These are phyloP conservation scores for Blepharisma japonicum DNA, from an alignment of 73 alveolate genomes.

Conservation along the genomic window DNA sequence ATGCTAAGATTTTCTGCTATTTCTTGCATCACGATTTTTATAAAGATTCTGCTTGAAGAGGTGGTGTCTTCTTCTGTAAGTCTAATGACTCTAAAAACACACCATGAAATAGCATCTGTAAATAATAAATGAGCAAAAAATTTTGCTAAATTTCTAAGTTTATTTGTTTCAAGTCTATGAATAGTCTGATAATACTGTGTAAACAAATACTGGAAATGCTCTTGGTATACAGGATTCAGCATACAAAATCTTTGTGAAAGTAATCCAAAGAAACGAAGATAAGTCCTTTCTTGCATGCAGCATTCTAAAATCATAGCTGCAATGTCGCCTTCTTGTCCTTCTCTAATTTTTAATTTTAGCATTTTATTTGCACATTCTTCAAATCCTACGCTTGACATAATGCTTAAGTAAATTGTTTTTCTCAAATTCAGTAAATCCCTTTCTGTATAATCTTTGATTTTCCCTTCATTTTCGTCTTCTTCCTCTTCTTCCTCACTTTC, in stretches of 20 bases:
- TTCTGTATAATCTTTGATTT: conserved; percentile 87
- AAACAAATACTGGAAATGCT: conserved; percentile 86
- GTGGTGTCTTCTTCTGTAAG: conserved; percentile 98
- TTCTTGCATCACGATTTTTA: conserved; percentile 90
- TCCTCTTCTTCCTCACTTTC: conserved; percentile 70
- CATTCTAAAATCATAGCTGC: conserved; percentile 93
- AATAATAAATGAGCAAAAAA: conserved; percentile 97
- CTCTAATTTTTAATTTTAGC: conserved; percentile 92
- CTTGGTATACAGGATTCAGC: conserved; percentile 88
- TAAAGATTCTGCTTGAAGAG: conserved; percentile 95
- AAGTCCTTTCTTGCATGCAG: conserved; percentile 96
- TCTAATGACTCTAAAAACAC: conserved; percentile 75
- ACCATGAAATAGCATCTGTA: conserved; percentile 94
- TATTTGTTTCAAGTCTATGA: conserved; percentile 98
- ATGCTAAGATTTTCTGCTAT: conserved; percentile 71
- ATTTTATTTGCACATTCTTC: conserved; percentile 99
- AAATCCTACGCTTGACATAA: conserved; percentile 94
- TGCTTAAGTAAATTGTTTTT: conserved; percentile 92
- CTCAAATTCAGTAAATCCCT: conserved; percentile 93
- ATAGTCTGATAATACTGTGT: conserved; percentile 88
- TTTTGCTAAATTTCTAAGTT: conserved; percentile 96
- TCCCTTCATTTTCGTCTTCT: conserved; percentile 40
- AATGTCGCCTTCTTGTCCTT: conserved; percentile 98
- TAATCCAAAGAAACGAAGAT: conserved; percentile 92
- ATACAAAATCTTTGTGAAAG: conserved; percentile 91